Base-by-base conservation (phyloP, 306 rosid genomes). In the Medicago lupulina region DNA sequence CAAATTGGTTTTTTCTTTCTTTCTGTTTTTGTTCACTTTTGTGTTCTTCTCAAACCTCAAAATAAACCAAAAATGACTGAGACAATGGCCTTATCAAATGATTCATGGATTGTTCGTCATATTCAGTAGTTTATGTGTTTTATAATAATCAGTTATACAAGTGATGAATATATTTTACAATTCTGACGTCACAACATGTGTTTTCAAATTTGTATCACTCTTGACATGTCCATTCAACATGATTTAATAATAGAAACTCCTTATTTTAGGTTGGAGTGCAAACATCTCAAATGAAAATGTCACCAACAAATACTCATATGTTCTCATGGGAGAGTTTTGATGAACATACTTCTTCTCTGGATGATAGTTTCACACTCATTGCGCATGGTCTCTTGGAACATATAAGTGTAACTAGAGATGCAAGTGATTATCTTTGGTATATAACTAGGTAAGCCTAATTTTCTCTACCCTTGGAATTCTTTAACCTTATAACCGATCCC, bases 341-440 rank as follows among this genome's bases (percentile, higher is more conserved):
- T 74, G 99, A 96, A 79, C 98, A 92, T 66, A 38, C 80, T 74
- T 79, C 87, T 75, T 86, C 98, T 41, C 46, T 85, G 40, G 99
- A 89, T 62, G 99, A 87, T 34, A 83, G 96, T 76, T 81, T 58
- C 59, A 2, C 58, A 21, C 64, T 90, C 73, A 87, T 88, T 43
- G 84, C 89, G 64, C 70, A 91, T 44, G 99, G 97, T 85, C 96
- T 96, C 81, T 80, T 96, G 81, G 99, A 96, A 73, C 99, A 96
- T 87, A 81, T 96, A 66, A 96, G 92, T 55, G 96, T 96, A 67
- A 96, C 99, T 2, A 79, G 97, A 73, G 99, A 96, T 83, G 55
- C 89, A 51, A 92, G 92, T 63, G 99, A 96, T 83, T 96, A 96
- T 80, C 93, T 96, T 62, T 96, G 99, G 99, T 96, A 96, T 84